Evolutionary conservation across 495 filamentous ascomycete genomes (phyloP).

Genomic region (Lophium mytilinum): DNA sequence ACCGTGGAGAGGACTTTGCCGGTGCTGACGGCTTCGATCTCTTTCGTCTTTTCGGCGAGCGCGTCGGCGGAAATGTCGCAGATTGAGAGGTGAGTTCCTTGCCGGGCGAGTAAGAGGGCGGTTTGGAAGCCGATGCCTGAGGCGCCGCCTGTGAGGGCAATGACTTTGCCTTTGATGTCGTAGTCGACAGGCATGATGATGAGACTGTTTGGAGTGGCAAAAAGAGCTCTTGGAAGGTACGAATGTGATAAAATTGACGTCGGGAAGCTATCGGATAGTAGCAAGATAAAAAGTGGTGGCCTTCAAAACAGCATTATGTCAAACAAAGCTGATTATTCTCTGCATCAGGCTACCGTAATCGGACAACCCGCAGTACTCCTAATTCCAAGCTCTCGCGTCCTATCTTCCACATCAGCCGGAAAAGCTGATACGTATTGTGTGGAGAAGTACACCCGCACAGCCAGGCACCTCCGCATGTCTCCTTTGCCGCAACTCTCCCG

Average conservation of each 20-base stretch:
- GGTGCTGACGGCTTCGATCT: neutral
- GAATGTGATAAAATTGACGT: neutral
- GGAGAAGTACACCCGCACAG: no score
- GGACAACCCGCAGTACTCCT: no score
- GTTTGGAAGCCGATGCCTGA: slow-evolving; percentile 13
- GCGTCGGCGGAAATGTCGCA: slow-evolving; percentile 1
- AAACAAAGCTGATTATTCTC: no score
- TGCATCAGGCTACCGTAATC: no score
- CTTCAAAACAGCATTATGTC: no score
- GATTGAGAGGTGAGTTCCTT: slow-evolving; percentile 9
- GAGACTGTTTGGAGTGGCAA: neutral
- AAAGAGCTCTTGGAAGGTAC: neutral
- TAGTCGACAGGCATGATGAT: slow-evolving; percentile 16
- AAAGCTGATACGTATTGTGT: no score
- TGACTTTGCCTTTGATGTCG: slow-evolving; percentile 16
- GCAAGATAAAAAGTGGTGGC: no score
- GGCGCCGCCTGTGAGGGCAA: slow-evolving; percentile 16
- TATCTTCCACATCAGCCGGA: no score
- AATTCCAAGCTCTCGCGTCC: no score
- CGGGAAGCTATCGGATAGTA: no score
- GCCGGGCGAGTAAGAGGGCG: slow-evolving; percentile 9
- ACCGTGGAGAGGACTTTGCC: neutral
- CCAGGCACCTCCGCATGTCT: no score
- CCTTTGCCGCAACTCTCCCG: no score
- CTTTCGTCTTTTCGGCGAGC: neutral